Conservation (phyloP, 2,329 filamentous ascomycete species). For the Neofusicoccum kwambonambiense region DNA sequence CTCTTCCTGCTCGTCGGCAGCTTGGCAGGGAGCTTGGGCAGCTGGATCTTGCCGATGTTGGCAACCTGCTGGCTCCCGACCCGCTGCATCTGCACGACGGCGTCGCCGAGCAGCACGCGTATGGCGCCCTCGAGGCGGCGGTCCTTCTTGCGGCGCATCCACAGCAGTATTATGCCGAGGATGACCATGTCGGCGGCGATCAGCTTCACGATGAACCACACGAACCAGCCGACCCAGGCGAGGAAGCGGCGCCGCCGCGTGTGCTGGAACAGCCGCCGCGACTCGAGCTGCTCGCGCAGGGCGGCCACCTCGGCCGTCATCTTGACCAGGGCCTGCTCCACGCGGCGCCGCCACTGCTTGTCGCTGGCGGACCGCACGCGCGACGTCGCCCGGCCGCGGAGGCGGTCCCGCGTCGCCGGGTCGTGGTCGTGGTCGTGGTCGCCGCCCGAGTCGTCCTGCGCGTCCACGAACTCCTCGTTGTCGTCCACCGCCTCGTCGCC, state of each 20-base stretch:
- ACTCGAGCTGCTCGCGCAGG: conserved; percentile 83
- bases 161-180: conserved; percentile 64
- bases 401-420: not conserved
- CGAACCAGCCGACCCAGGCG: conserved; percentile 68
- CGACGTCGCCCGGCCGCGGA: not conserved
- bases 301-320: conserved; percentile 92
- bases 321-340: conserved; percentile 82
- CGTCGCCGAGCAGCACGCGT: conserved; percentile 58
- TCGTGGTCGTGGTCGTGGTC: conserved; percentile 34
- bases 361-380: conserved; percentile 27
- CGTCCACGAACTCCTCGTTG: conserved; percentile 48
- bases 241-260: conserved; percentile 63
- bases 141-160: conserved; percentile 71
- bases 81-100: conserved; percentile 38
- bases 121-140: conserved; percentile 71
- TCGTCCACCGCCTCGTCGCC: conserved; percentile 30
- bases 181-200: conserved; percentile 69
- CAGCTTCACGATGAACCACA: conserved; percentile 72
- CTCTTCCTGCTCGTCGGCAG: conserved; percentile 24
- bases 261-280: conserved; percentile 67
- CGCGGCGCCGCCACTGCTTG: conserved; percentile 72
- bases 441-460: conserved; percentile 43
- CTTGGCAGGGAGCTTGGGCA: conserved; percentile 26
- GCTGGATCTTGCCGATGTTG: conserved; percentile 25
- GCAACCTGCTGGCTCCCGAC: conserved; percentile 28